Base-by-base conservation (phyloP, 208 protist species). In the Acanthamoeba triangularis region DNA sequence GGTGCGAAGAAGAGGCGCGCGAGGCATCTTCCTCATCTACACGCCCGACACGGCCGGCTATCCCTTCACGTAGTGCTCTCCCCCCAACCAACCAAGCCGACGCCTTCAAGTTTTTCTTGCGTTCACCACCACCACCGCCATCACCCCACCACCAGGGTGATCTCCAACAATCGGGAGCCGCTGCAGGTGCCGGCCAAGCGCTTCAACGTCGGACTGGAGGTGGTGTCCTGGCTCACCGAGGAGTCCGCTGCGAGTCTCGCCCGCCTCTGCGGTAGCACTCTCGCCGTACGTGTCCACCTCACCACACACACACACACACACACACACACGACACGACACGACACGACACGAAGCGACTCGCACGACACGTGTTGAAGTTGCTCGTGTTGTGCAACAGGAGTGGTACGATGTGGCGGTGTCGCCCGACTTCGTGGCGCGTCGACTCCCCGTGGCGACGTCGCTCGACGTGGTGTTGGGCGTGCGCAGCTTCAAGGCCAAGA, bases 1-100 rank as follows among this genome's bases (percentile, higher is more conserved):
- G 47, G 78, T 41, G 23, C 10, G 78, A n/a, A 44, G 78, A 49
- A 28, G 78, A 49, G 78, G 78, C 30, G 78, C 78, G 13, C 78
- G 78, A 52, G 78, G 78, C 78, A 85, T 85, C 47, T 85, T 85
- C 28, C 78, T 85, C 44, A 85, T 85, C 47, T 85, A 85, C 47
- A 85, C 78, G 30, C 78, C 78, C 28, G 78, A 49, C 16, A 85
- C 78, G 28, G 78, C 78, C 78, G 78, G 78, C 47, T 85, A 85
- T 35, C 78, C 78, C 11, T 85, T 85, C 78, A 61, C 78, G 78
- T 82, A 72, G 10, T 35, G 10, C 63, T 2, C 30, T n/a, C 23
- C n/a, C 11, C 52, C 3, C 16, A 23, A 54, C 49, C 7, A 52
- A 52, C 49, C 7, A 11, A 11, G 3, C 28, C 63, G n/a, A n/a